phyloP scores from a whole-genome alignment of 352 stramenopile species.

The Phytophthora foliorum region DNA sequence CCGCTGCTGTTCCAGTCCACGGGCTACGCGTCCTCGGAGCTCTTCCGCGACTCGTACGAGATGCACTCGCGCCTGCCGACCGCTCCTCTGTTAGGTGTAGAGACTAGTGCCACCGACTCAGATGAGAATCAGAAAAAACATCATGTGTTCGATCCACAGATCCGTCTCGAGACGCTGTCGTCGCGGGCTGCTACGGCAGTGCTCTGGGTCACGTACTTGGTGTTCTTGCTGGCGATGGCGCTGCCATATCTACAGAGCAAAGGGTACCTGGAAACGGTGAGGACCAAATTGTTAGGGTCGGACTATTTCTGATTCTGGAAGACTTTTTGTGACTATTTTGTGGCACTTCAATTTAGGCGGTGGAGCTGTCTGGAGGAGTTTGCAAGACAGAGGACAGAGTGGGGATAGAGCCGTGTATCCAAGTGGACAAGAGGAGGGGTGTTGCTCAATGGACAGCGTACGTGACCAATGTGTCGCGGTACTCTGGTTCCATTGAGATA shows the following conservation, averaged over 20 bases:
- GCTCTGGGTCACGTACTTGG: slow-evolving; percentile 81
- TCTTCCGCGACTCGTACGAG: slow-evolving; percentile 84
- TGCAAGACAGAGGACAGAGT: slow-evolving; percentile 37
- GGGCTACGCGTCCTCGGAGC: slow-evolving; percentile 83
- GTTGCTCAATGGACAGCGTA: slow-evolving; percentile 75
- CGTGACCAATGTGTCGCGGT: slow-evolving; percentile 77
- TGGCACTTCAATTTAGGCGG: slow-evolving; percentile 45
- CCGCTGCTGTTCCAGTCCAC: slow-evolving; percentile 84
- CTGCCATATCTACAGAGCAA: slow-evolving; percentile 83
- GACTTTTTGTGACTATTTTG: slow-evolving; percentile 13
- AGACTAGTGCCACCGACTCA: slow-evolving; percentile 17
- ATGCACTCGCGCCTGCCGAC: slow-evolving; percentile 72
- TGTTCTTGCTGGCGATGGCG: slow-evolving; percentile 73
- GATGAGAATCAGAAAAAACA: slow-evolving; percentile 36
- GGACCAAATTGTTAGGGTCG: slow-evolving; percentile 1
- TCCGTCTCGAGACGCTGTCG: slow-evolving; percentile 85
- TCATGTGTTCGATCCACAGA: slow-evolving; percentile 56
- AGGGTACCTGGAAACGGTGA: slow-evolving; percentile 76
- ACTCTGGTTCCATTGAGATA: slow-evolving; percentile 70
- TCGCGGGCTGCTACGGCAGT: slow-evolving; percentile 78
- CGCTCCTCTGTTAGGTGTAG: slow-evolving; percentile 35
- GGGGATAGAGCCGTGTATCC: slow-evolving; percentile 60
- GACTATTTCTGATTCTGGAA: slow-evolving; percentile 15
- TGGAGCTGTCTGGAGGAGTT: slow-evolving; percentile 63
- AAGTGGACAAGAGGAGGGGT: slow-evolving; percentile 62